A percentile compares a stretch with the other conserved stretches of the same genome.
These are phyloP conservation scores for Blumeria graminis DNA, from an alignment of 2,329 filamentous ascomycete genomes.

Conservation along the genomic window DNA sequence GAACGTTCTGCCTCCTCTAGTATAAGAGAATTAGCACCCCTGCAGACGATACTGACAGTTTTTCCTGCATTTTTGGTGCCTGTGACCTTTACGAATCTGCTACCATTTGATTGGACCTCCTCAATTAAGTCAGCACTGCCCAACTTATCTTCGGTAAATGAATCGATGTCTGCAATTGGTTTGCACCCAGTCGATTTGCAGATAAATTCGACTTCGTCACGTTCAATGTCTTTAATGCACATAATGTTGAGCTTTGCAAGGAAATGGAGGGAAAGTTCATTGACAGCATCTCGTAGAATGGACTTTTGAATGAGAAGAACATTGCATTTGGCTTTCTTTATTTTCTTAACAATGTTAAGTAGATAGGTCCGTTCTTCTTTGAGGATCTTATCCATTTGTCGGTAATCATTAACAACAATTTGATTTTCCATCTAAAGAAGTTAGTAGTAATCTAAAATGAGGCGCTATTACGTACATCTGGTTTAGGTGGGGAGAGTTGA, in stretches of 20 bases:
- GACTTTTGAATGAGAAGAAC: constrained; percentile 97
- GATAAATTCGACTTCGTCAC: constrained; percentile 96
- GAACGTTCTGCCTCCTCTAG: constrained; percentile 92
- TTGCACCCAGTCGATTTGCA: constrained; percentile 99
- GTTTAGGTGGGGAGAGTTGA: constrained; percentile 93
- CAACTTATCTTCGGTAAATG: constrained; percentile 95
- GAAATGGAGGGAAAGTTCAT: constrained; percentile 93
- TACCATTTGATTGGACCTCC: constrained; percentile 67
- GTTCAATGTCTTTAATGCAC: constrained; percentile 90
- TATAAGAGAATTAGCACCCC: constrained; percentile 83
- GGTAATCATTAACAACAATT: constrained; percentile 96
- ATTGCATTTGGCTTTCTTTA: constrained; percentile 99
- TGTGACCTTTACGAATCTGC: constrained; percentile 83
- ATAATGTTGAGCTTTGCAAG: constrained; percentile 90
- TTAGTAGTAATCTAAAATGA: constrained; percentile 4
- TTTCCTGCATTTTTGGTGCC: constrained; percentile 66
- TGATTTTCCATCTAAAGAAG: constrained; percentile 78
- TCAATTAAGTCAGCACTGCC: constrained; percentile 84
- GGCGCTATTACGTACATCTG: constrained; percentile 39
- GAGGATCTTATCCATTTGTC: constrained; percentile 99
- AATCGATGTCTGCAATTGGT: constrained; percentile 93
- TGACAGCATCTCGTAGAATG: constrained; percentile 89
- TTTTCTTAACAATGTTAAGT: constrained; percentile 98
- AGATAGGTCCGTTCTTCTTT: constrained; percentile 98
- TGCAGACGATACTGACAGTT: constrained; percentile 84